phyloP scores from a whole-genome alignment of 495 filamentous ascomycete genomes.

The Schizothecium vesticola region DNA sequence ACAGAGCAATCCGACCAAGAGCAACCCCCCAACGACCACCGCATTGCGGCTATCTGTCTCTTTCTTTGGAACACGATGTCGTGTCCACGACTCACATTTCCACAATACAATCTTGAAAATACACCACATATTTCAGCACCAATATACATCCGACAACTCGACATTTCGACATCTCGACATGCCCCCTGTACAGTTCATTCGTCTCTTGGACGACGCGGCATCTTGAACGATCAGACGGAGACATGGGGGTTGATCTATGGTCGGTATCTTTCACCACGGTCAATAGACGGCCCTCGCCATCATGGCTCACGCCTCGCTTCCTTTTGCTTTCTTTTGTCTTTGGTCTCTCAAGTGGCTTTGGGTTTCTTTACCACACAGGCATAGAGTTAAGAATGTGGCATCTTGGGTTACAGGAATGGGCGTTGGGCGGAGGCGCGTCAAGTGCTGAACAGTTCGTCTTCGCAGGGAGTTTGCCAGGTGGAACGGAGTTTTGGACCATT shows the following conservation, averaged over 20 bases:
- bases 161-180: neutral
- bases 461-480: neutral
- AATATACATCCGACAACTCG: neutral
- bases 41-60: neutral
- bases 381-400: neutral
- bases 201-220: neutral
- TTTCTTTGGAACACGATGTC: neutral
- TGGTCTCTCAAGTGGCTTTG: neutral
- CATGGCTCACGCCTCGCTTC: neutral
- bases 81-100: neutral
- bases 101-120: neutral
- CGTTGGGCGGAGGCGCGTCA: slow-evolving; percentile 37
- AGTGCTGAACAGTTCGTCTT: slow-evolving; percentile 43
- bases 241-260: neutral
- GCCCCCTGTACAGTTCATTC: neutral
- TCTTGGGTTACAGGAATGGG: neutral
- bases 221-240: neutral
- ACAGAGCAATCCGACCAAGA: neutral
- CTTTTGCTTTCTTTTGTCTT: neutral
- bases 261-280: neutral
- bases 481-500: neutral
- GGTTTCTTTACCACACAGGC: neutral
- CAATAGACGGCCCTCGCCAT: neutral
- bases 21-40: neutral
- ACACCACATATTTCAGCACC: neutral